A percentile compares a stretch with the other conserved stretches of the same genome.
Conservation (phyloP, 805 yeast species). For the Hanseniaspora jakobsenii region DNA sequence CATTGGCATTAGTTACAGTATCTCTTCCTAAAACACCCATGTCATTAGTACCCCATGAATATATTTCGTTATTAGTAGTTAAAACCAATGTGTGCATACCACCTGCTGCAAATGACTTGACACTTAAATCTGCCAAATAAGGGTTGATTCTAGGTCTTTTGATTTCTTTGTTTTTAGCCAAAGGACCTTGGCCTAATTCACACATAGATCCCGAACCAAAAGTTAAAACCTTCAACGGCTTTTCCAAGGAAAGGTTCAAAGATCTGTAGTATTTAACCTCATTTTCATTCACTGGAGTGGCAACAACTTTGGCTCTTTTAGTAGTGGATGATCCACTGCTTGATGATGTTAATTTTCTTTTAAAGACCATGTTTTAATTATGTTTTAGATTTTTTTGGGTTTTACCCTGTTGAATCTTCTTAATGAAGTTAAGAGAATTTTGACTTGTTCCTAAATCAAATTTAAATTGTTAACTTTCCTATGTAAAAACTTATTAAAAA, state of each 20-base stretch:
- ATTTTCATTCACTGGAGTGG: constrained; percentile 6
- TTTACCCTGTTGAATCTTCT: too few species aligned
- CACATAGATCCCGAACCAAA: constrained; percentile 98
- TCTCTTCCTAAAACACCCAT: constrained; percentile 84
- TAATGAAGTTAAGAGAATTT: too few species aligned
- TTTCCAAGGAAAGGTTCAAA: constrained; percentile 16
- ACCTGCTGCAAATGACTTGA: constrained; percentile 84
- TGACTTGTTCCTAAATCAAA: too few species aligned
- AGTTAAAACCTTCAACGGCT: constrained; percentile 64
- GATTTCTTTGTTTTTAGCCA: constrained; percentile 81
- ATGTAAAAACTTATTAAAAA: too few species aligned
- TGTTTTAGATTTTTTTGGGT: neutral
- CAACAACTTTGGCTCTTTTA: constrained; percentile 16
- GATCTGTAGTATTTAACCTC: constrained; percentile 7
- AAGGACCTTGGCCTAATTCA: constrained; percentile 94
- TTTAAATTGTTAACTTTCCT: too few species aligned
- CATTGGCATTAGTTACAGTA: constrained; percentile 48
- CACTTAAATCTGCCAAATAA: constrained; percentile 32
- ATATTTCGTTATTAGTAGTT: constrained; percentile 62
- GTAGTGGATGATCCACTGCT: neutral
- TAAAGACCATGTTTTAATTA: neutral
- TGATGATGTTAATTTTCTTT: neutral
- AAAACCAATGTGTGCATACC: constrained; percentile 89
- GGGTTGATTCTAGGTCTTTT: constrained; percentile 92
- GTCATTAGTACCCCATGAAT: constrained; percentile 99